phyloP scores from a whole-genome alignment of 2,329 filamentous ascomycete species.

The Talaromyces verruculosus region DNA sequence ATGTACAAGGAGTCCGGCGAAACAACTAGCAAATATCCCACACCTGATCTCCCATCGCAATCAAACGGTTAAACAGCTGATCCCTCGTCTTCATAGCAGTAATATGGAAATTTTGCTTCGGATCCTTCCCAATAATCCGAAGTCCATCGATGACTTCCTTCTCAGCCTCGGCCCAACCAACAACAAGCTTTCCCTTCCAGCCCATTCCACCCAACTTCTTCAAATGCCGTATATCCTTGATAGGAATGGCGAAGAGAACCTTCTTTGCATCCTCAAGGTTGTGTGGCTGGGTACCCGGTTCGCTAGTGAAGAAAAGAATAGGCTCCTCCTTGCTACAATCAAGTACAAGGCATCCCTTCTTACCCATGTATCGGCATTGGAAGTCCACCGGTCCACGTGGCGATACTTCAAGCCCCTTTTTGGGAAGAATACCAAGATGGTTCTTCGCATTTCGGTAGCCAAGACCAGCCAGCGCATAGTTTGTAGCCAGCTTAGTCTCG shows the following conservation, averaged over 20 bases:
- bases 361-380: constrained; percentile 67
- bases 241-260: constrained; percentile 66
- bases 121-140: constrained; percentile 59
- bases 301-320: constrained; percentile 62
- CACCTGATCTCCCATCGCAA: constrained; percentile 76
- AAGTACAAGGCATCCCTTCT: constrained; percentile 71
- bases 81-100: constrained; percentile 72
- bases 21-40: constrained; percentile 69
- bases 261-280: constrained; percentile 53
- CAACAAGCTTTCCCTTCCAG: constrained; percentile 80
- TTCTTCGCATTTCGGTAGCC: constrained; percentile 65
- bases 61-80: constrained; percentile 75
- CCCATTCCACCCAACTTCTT: constrained; percentile 79
- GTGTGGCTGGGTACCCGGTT: constrained; percentile 37
- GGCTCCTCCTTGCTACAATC: constrained; percentile 40
- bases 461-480: constrained; percentile 66
- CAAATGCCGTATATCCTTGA: constrained; percentile 70
- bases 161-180: constrained; percentile 70
- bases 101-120: constrained; percentile 58
- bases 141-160: constrained; percentile 74
- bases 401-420: constrained; percentile 40
- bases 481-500: constrained; percentile 69
- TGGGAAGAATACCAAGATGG: constrained; percentile 67
- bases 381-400: constrained; percentile 73
- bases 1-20: neutral